Percentiles rank a stretch among this genome's conserved stretches.
Evolutionary conservation across 805 yeast genomes (phyloP).

Genomic region (Grigorovia humatica): DNA sequence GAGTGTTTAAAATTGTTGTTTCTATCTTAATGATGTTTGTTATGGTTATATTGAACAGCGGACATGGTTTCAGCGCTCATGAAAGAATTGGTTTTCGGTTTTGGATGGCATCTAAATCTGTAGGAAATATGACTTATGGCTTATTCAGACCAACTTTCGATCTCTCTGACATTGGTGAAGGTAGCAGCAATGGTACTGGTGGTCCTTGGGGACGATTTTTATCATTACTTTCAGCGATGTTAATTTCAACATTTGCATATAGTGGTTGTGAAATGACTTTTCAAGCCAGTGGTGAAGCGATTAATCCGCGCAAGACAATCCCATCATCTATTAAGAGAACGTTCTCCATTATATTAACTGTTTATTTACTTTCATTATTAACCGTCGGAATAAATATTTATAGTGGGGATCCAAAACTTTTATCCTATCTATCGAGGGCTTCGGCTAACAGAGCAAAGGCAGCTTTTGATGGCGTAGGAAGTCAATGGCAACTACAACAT

Average conservation of each 20-base stretch:
- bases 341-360: slow-evolving; percentile 56
- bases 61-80: slow-evolving; percentile 23
- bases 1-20: slow-evolving; percentile 45
- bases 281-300: slow-evolving; percentile 79
- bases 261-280: slow-evolving; percentile 77
- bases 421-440: slow-evolving; percentile 36
- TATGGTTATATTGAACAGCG: slow-evolving; percentile 55
- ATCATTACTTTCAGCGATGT: slow-evolving; percentile 48
- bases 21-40: slow-evolving; percentile 46
- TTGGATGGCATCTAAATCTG: slow-evolving; percentile 45
- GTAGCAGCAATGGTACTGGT: slow-evolving; percentile 45
- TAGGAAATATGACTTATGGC: slow-evolving; percentile 46
- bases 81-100: slow-evolving; percentile 51
- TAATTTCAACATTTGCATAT: slow-evolving; percentile 63
- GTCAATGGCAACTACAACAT: slow-evolving; percentile 53
- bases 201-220: slow-evolving; percentile 53
- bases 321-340: slow-evolving; percentile 71
- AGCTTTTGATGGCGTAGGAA: slow-evolving; percentile 10
- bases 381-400: slow-evolving; percentile 63
- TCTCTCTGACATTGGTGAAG: slow-evolving; percentile 48
- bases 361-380: slow-evolving; percentile 58
- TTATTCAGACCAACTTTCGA: slow-evolving; percentile 66
- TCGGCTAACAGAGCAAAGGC: slow-evolving; percentile 8
- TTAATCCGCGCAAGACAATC: slow-evolving; percentile 64
- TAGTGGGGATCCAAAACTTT: slow-evolving; percentile 65